Percentiles rank a stretch among this genome's conserved stretches.
Evolutionary conservation across 1,139 yeast species (phyloP).

Genomic region (Pichia sp.): DNA sequence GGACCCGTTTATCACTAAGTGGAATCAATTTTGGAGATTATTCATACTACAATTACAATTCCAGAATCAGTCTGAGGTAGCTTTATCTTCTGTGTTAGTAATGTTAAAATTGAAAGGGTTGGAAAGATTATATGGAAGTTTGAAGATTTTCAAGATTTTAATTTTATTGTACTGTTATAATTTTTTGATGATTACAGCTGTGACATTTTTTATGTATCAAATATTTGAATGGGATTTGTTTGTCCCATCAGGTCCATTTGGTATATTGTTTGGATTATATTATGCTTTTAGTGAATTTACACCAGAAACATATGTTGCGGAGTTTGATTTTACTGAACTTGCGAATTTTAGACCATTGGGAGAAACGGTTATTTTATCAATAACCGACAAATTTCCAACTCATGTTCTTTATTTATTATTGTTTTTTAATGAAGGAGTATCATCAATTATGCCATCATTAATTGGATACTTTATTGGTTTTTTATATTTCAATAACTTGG

Average conservation of each 20-base stretch:
- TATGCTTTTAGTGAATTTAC: constrained; percentile 51
- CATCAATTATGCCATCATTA: constrained; percentile 45
- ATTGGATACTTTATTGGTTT: constrained; percentile 60
- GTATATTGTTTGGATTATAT: constrained; percentile 52
- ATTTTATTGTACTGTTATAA: constrained; percentile 31
- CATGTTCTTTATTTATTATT: constrained; percentile 49
- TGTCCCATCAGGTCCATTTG: constrained; percentile 57
- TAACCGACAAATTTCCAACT: constrained; percentile 55
- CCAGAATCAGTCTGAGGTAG: constrained; percentile 60
- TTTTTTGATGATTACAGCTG: constrained; percentile 23
- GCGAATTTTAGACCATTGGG: constrained; percentile 21
- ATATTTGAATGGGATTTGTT: constrained; percentile 30
- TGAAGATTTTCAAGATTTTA: constrained; percentile 44
- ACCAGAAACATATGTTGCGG: constrained; percentile 59
- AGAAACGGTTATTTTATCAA: constrained; percentile 31
- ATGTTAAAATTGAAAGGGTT: constrained; percentile 52
- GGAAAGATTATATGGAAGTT: constrained; percentile 61
- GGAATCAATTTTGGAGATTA: constrained; percentile 66
- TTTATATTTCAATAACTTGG: constrained; percentile 45
- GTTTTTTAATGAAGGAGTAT: constrained; percentile 46
- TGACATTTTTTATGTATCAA: constrained; percentile 35
- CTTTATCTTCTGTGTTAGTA: constrained; percentile 45
- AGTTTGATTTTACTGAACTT: constrained; percentile 35
- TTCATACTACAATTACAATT: constrained; percentile 50
- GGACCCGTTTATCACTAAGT: constrained; percentile 54